A percentile compares a stretch with the other conserved stretches of the same genome.
These are phyloP conservation scores for Baudoinia panamericana DNA, from an alignment of 495 filamentous ascomycete genomes.

Conservation along the genomic window DNA sequence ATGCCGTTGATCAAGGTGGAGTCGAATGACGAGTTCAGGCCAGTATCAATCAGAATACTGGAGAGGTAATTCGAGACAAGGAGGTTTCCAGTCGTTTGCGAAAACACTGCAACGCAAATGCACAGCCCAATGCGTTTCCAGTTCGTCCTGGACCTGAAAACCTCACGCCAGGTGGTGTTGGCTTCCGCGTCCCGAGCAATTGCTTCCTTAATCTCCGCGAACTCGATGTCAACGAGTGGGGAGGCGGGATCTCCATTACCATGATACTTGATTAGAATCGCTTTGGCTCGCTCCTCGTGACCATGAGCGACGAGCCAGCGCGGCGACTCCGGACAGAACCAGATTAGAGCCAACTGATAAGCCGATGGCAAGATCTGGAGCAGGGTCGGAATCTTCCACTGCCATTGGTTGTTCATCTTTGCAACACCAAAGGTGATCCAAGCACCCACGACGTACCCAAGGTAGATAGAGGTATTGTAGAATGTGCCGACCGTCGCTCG, in stretches of 20 bases:
- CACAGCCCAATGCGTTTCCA: conserved; percentile 27
- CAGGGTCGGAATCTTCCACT: conserved; percentile 50
- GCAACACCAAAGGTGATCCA: conserved; percentile 45
- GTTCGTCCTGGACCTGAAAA: conserved; percentile 23
- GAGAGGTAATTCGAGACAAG: conserved; percentile 20
- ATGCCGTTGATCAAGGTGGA: conserved; percentile 10
- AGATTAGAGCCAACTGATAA: conserved; percentile 42
- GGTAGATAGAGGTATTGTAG: conserved; percentile 53
- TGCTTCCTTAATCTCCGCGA: conserved; percentile 25
- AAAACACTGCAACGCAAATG: conserved; percentile 26
- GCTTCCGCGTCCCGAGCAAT: conserved; percentile 21
- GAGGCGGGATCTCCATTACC: conserved; percentile 42
- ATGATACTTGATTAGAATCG: conserved; percentile 28
- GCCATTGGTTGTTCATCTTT: conserved; percentile 42
- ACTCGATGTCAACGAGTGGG: conserved; percentile 47
- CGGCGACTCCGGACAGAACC: conserved; percentile 27
- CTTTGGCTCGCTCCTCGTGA: conserved; percentile 19
- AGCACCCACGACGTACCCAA: conserved; percentile 48
- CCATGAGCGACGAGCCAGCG: conserved; percentile 14
- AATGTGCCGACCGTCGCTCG: conserved; percentile 51
- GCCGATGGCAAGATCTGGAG: conserved; percentile 42
- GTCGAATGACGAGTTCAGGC: conserved; percentile 17
- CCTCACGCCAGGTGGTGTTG: too few species aligned
- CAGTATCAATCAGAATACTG: conserved; percentile 24
- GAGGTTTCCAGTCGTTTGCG: conserved; percentile 26